Evolutionary conservation across 768 basidiomycete species (phyloP).

Genomic region (Hirschioporus abietinus): DNA sequence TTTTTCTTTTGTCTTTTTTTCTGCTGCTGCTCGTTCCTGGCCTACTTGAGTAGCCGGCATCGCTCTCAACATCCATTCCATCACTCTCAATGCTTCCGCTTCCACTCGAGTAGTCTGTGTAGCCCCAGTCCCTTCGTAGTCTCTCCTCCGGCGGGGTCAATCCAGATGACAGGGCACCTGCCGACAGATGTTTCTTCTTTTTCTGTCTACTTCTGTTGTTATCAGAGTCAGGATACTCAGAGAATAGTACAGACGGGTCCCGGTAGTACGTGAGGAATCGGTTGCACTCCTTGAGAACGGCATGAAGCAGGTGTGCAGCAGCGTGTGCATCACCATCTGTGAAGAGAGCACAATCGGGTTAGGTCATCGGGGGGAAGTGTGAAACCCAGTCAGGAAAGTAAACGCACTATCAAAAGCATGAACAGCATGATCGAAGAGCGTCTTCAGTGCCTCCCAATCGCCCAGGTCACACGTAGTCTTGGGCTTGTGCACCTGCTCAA

Average conservation of each 20-base stretch:
- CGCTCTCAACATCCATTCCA: slow-evolving; percentile 1
- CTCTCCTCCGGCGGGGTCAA: slow-evolving; percentile 23
- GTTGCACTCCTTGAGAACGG: slow-evolving; percentile 63
- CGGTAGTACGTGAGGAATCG: slow-evolving; percentile 50
- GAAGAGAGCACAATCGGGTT: slow-evolving; percentile 7
- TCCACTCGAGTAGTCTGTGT: neutral
- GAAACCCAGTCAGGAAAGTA: neutral
- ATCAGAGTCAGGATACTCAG: slow-evolving; percentile 18
- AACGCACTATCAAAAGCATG: slow-evolving; percentile 55
- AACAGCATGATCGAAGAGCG: slow-evolving; percentile 50
- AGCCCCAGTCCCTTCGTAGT: slow-evolving; percentile 18
- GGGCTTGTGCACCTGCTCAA: neutral
- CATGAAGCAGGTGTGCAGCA: slow-evolving; percentile 51
- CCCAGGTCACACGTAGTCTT: slow-evolving; percentile 21
- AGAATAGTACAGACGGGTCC: slow-evolving; percentile 52
- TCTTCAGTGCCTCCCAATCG: slow-evolving; percentile 67
- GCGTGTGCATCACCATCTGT: slow-evolving; percentile 42
- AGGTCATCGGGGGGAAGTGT: slow-evolving; percentile 9
- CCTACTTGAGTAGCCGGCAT: neutral
- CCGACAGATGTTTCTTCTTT: neutral
- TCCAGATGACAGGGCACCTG: slow-evolving; percentile 14
- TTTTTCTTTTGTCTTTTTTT: neutral
- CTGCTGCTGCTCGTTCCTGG: neutral
- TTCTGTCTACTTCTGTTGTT: slow-evolving; percentile 9
- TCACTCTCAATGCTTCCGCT: neutral